phyloP scores from a whole-genome alignment of 106 monocot species.

The Narthecium ossifragum region DNA sequence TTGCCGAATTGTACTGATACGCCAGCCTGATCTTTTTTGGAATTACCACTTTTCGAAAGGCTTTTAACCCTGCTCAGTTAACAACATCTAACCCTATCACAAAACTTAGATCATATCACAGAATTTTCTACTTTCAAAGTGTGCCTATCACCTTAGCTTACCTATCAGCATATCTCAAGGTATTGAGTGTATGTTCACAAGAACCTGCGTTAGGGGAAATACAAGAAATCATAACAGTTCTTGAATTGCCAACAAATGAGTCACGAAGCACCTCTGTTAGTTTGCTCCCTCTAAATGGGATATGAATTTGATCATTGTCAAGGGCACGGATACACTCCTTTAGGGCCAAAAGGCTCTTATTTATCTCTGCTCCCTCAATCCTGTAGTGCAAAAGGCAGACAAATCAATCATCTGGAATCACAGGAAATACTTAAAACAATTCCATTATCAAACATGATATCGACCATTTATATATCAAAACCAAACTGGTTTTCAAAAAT shows the following conservation, averaged over 20 bases:
- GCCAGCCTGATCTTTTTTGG: constrained; percentile 66
- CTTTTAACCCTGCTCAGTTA: constrained; percentile 44
- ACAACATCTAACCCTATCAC: constrained; percentile 60
- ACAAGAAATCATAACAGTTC: constrained; percentile 97
- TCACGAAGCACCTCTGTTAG: constrained; percentile 94
- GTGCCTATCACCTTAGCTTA: constrained; percentile 31
- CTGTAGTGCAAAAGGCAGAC: constrained; percentile 30
- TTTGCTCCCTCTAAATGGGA: constrained; percentile 97
- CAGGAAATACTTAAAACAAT: no score
- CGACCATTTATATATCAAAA: no score
- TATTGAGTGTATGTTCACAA: constrained; percentile 96
- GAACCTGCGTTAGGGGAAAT: constrained; percentile 90
- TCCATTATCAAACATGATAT: no score
- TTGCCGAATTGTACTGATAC: constrained; percentile 25
- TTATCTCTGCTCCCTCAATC: constrained; percentile 99
- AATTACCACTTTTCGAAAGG: constrained; percentile 81
- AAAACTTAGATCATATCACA: background rate
- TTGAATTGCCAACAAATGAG: constrained; percentile 92
- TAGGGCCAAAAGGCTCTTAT: constrained; percentile 88
- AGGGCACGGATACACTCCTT: constrained; percentile 97
- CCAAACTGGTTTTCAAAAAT: no score
- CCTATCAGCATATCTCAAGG: constrained; percentile 98
- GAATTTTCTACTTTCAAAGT: background rate
- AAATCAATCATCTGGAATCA: constrained; percentile 12
- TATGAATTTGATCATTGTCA: constrained; percentile 97